Percentiles rank a stretch among this genome's conserved stretches.
Conservation (phyloP, 148 eudicot species). For the Rhododendron mucronatum region DNA sequence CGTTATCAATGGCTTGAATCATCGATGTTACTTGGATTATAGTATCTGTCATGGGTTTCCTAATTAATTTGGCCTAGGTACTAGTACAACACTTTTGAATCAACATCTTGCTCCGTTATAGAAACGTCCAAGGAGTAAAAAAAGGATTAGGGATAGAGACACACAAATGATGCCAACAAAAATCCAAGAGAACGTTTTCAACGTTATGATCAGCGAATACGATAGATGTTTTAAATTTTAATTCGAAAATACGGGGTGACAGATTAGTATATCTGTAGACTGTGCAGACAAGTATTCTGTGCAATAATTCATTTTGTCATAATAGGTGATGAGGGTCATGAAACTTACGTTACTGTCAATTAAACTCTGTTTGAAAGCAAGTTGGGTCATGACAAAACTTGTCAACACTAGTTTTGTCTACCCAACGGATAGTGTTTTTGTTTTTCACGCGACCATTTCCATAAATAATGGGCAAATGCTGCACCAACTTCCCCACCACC, state of each 20-base stretch:
- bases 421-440: neutral
- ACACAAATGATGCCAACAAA: neutral
- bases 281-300: neutral
- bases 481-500: neutral
- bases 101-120: neutral
- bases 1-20: neutral
- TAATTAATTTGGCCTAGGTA: neutral
- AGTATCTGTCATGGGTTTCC: neutral
- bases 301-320: neutral
- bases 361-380: neutral
- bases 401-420: neutral
- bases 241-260: neutral
- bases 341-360: neutral
- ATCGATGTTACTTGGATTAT: neutral
- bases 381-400: neutral
- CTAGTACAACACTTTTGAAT: neutral
- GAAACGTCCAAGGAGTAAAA: neutral
- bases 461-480: neutral
- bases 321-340: neutral
- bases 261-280: neutral
- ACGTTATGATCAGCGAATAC: neutral
- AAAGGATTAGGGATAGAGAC: neutral
- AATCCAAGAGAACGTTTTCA: neutral
- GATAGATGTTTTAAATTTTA: neutral
- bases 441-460: neutral